Evolutionary conservation across 495 filamentous ascomycete genomes (phyloP).

Genomic region (Penicillium mononematosum): DNA sequence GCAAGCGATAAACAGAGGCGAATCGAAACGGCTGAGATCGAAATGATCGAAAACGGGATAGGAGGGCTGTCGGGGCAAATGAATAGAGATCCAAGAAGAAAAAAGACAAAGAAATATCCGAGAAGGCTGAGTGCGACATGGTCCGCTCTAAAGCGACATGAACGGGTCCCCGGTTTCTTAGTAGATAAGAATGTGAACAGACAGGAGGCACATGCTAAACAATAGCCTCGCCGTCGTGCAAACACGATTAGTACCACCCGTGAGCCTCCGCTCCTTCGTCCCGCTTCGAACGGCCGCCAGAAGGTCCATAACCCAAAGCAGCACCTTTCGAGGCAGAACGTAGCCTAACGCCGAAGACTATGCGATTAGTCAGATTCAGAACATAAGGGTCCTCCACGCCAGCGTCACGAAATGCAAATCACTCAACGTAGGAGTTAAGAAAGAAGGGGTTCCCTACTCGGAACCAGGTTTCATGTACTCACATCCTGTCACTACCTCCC

Average conservation of each 20-base stretch:
- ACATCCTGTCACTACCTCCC: conserved; percentile 97
- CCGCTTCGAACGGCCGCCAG: conserved; percentile 74
- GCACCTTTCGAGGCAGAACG: conserved; percentile 89
- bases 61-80: conserved; percentile 39
- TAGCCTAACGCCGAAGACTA: conserved; percentile 91
- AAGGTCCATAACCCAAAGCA: conserved; percentile 65
- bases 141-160: conserved; percentile 33
- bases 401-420: conserved; percentile 72
- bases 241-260: conserved; percentile 56
- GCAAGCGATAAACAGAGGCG: conserved; percentile 22
- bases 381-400: conserved; percentile 68
- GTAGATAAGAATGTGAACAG: conserved; percentile 29
- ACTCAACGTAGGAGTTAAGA: conserved; percentile 71
- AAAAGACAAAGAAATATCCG: conserved; percentile 39
- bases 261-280: conserved; percentile 59
- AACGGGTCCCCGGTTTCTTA: conserved; percentile 36
- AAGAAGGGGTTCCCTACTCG: conserved; percentile 81
- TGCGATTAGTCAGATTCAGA: conserved; percentile 78
- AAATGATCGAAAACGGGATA: conserved; percentile 41
- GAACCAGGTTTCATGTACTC: conserved; percentile 81
- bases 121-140: conserved; percentile 39
- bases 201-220: conserved; percentile 15
- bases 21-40: conserved; percentile 41
- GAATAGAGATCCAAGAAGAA: conserved; percentile 38
- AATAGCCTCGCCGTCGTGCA: conserved; percentile 33